These are phyloP conservation scores for Solanum clarkiae DNA, from an alignment of 257 asterid species.

Conservation along the genomic window DNA sequence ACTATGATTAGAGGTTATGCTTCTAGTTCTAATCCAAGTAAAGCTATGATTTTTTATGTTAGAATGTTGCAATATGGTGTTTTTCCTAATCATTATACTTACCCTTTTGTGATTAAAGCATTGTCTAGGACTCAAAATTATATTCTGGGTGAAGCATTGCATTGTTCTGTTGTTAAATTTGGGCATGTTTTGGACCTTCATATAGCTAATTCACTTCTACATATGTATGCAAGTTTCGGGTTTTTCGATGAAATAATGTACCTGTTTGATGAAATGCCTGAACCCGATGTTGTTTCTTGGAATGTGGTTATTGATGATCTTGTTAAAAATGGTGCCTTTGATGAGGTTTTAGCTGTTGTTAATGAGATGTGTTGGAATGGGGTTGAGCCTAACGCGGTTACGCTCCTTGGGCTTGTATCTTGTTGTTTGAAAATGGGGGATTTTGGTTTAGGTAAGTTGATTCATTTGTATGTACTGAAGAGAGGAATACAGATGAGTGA, in stretches of 20 bases:
- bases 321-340: conserved; percentile 23
- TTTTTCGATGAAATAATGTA: background rate
- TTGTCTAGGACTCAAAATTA: background rate
- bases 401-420: conserved; percentile 50
- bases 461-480: conserved; percentile 32
- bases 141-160: conserved; percentile 1
- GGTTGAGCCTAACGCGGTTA: conserved; percentile 51
- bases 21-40: background rate
- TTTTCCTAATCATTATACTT: conserved; percentile 12
- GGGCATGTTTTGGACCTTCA: conserved; percentile 13
- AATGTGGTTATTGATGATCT: conserved; percentile 41
- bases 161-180: conserved; percentile 4
- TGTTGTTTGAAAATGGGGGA: conserved; percentile 29
- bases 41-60: conserved; percentile 2
- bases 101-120: conserved; percentile 17
- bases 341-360: conserved; percentile 20
- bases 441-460: conserved; percentile 23
- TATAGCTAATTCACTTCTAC: conserved; percentile 15
- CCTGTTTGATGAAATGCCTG: conserved; percentile 60
- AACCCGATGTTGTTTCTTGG: conserved; percentile 57
- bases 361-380: conserved; percentile 32
- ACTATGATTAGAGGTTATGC: conserved; percentile 18
- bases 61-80: conserved; percentile 1
- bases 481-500: conserved; percentile 1
- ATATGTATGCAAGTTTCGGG: conserved; percentile 11